A percentile compares a stretch with the other conserved stretches of the same genome.
These are phyloP conservation scores for Botrytis sinoallii DNA, from an alignment of 2,329 filamentous ascomycete species.

Conservation along the genomic window DNA sequence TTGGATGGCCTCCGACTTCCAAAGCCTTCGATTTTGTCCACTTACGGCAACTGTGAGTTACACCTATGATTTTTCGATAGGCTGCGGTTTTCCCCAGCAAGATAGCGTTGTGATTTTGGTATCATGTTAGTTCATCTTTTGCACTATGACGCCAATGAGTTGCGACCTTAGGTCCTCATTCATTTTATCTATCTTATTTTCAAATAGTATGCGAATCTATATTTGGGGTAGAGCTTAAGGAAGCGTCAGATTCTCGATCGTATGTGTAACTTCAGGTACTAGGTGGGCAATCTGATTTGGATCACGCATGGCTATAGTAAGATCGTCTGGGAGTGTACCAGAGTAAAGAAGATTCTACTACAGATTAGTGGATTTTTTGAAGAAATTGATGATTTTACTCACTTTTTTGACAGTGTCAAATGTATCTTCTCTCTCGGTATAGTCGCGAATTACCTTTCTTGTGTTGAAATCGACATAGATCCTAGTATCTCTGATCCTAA, in stretches of 20 bases:
- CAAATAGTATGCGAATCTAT: neutral
- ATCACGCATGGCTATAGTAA: conserved; percentile 74
- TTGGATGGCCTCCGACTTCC: neutral
- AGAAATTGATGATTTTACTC: conserved; percentile 35
- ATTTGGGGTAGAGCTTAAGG: conserved; percentile 22
- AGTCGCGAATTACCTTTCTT: conserved; percentile 80
- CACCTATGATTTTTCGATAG: neutral
- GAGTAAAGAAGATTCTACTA: conserved; percentile 48
- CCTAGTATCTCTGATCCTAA: conserved; percentile 84
- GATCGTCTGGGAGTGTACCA: conserved; percentile 62
- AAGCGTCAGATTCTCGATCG: conserved; percentile 49
- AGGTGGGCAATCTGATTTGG: conserved; percentile 70
- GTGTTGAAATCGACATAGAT: conserved; percentile 86
- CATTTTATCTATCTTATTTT: neutral
- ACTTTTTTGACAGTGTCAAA: conserved; percentile 76
- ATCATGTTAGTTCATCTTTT: neutral
- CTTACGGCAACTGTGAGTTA: neutral
- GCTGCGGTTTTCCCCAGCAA: neutral
- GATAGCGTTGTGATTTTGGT: neutral
- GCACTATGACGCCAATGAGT: neutral
- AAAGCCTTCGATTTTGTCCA: neutral
- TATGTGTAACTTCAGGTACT: conserved; percentile 67
- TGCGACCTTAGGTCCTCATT: neutral
- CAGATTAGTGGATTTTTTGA: conserved; percentile 1
- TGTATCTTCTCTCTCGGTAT: conserved; percentile 78